A percentile compares a stretch with the other conserved stretches of the same genome.
Evolutionary conservation across 805 yeast species (phyloP).

Genomic region (Yamadazyma sp.): DNA sequence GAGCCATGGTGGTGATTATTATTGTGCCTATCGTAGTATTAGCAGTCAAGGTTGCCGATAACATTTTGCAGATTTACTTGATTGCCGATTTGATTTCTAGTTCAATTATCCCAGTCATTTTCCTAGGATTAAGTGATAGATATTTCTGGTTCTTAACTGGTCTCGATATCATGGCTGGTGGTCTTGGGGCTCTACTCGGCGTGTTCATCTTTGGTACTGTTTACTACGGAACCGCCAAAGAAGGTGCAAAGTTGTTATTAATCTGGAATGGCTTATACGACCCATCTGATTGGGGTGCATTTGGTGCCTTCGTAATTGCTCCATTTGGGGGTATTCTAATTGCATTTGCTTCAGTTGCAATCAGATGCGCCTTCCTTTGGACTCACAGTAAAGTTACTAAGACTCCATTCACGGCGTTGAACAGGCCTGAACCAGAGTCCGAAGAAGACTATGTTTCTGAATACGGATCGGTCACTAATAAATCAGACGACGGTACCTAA

Average conservation of each 20-base stretch:
- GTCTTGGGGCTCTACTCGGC: conserved; percentile 75
- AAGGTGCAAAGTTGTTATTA: conserved; percentile 74
- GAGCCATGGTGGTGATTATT: conserved; percentile 67
- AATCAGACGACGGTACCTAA: conserved; percentile 7
- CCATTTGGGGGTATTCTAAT: conserved; percentile 76
- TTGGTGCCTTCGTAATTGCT: conserved; percentile 91
- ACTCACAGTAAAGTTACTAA: conserved; percentile 35
- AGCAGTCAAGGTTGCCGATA: conserved; percentile 77
- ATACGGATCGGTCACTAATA: conserved; percentile 5
- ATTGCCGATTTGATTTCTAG: conserved; percentile 90
- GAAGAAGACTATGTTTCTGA: conserved; percentile 10
- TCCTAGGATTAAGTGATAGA: conserved; percentile 69
- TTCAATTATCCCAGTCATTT: conserved; percentile 78
- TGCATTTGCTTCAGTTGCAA: conserved; percentile 50
- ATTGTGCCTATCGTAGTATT: conserved; percentile 88
- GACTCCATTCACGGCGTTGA: conserved; percentile 45
- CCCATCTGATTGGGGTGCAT: conserved; percentile 85
- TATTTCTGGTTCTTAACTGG: conserved; percentile 70
- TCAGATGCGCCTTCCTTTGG: conserved; percentile 42
- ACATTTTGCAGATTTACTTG: conserved; percentile 80
- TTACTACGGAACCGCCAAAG: conserved; percentile 68
- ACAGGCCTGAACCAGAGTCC: conserved; percentile 27
- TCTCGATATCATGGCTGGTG: conserved; percentile 79
- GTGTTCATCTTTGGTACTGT: conserved; percentile 84
- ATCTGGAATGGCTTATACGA: conserved; percentile 79